A percentile compares a stretch with the other conserved stretches of the same genome.
These are phyloP conservation scores for Neckera pumila DNA, from an alignment of 225 moss, liverwort and hornwort genomes.

Conservation along the genomic window DNA sequence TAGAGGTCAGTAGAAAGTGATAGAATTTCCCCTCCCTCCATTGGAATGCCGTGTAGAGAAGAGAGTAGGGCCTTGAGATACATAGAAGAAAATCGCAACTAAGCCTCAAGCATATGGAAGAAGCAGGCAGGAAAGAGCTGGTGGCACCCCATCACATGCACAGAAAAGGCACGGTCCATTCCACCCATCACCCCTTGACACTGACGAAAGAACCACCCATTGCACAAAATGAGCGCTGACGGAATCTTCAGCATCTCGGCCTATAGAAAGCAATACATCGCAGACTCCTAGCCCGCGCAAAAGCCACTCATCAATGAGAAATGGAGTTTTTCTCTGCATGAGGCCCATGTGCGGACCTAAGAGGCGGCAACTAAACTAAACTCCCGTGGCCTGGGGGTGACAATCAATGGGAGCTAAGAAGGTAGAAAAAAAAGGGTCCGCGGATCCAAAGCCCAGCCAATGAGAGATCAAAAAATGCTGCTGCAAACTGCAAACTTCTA, in stretches of 20 bases:
- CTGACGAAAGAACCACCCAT: background rate
- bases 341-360: background rate
- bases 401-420: background rate
- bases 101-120: background rate
- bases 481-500: background rate
- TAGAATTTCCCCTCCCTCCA: background rate
- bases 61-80: background rate
- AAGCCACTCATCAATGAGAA: background rate
- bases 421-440: background rate
- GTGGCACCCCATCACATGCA: background rate
- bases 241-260: background rate
- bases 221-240: background rate
- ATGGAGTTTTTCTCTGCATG: background rate
- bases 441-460: background rate
- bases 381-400: background rate
- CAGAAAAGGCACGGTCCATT: background rate
- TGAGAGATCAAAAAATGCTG: background rate
- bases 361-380: background rate
- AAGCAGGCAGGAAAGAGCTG: background rate
- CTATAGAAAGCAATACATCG: background rate
- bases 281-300: background rate
- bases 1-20: background rate
- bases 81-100: background rate
- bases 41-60: background rate
- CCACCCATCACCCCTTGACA: background rate